Evolutionary conservation across 805 yeast species (phyloP).

Genomic region (Candida chilensis): DNA sequence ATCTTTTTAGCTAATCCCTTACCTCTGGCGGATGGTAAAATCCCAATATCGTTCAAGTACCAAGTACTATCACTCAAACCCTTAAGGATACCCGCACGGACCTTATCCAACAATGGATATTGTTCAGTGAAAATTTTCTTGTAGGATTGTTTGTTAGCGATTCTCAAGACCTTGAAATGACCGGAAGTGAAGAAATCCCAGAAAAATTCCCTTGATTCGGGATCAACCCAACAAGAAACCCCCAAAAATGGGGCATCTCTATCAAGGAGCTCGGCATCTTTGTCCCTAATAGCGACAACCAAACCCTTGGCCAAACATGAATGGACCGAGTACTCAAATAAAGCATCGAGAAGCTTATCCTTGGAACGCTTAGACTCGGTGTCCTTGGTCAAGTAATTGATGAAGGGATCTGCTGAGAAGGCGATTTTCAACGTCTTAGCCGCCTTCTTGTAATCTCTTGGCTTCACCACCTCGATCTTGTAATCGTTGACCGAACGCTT

Average conservation of each 20-base stretch:
- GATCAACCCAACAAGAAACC: constrained; percentile 38
- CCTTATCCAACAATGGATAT: constrained; percentile 32
- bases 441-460: constrained; percentile 48
- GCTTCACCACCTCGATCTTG: too few species aligned
- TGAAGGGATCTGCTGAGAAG: constrained; percentile 46
- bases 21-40: constrained; percentile 48
- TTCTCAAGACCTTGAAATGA: constrained; percentile 19
- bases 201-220: constrained; percentile 17
- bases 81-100: constrained; percentile 32
- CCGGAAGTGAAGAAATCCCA: constrained; percentile 9
- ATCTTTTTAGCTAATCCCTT: constrained; percentile 47
- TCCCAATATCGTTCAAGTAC: constrained; percentile 54
- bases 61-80: constrained; percentile 31
- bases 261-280: constrained; percentile 29
- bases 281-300: constrained; percentile 41
- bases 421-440: constrained; percentile 45
- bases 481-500: too few species aligned
- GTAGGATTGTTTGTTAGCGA: constrained; percentile 31
- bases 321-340: constrained; percentile 45
- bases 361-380: constrained; percentile 21
- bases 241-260: constrained; percentile 38
- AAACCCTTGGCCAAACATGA: constrained; percentile 42
- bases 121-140: constrained; percentile 42
- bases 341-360: constrained; percentile 34
- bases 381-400: constrained; percentile 37